Evolutionary conservation across 176 grass and related monocot genomes (phyloP).

Genomic region (Carex kokanica): DNA sequence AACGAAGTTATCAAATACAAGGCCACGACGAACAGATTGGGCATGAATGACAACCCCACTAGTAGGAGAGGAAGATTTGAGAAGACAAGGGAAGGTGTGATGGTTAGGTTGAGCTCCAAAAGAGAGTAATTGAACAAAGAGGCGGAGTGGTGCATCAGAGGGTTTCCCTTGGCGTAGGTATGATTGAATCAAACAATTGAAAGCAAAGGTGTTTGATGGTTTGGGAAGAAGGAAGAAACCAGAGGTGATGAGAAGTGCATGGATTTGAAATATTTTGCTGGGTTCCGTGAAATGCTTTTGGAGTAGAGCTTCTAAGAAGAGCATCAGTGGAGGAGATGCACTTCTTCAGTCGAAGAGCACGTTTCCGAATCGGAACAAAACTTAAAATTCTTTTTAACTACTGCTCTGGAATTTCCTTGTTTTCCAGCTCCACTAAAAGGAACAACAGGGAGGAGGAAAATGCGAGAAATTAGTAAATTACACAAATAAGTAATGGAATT

Average conservation of each 20-base stretch:
- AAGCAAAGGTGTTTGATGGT: constrained; percentile 40
- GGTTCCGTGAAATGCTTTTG: constrained; percentile 34
- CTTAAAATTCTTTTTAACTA: too few species aligned
- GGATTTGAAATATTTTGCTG: constrained; percentile 45
- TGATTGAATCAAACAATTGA: constrained; percentile 64
- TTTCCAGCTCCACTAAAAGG: too few species aligned
- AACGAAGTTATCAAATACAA: constrained; percentile 44
- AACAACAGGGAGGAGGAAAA: too few species aligned
- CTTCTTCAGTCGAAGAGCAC: too few species aligned
- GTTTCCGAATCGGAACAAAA: too few species aligned
- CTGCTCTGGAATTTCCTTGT: too few species aligned
- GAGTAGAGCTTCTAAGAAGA: too few species aligned
- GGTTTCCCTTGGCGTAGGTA: constrained; percentile 33
- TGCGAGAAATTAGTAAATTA: too few species aligned
- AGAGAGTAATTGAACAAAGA: constrained; percentile 59
- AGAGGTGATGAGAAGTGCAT: constrained; percentile 69
- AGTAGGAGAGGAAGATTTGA: constrained; percentile 37
- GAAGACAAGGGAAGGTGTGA: constrained; percentile 63
- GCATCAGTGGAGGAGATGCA: too few species aligned
- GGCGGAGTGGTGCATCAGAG: constrained; percentile 32
- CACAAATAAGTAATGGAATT: too few species aligned
- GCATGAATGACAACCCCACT: constrained; percentile 40
- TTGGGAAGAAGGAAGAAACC: constrained; percentile 35
- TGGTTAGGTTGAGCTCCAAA: constrained; percentile 45
- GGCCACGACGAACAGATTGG: constrained; percentile 55